Percentiles rank a stretch among this genome's conserved stretches.
phyloP scores from a whole-genome alignment of 1,139 yeast species.

The Hyphopichia buzzinii region DNA sequence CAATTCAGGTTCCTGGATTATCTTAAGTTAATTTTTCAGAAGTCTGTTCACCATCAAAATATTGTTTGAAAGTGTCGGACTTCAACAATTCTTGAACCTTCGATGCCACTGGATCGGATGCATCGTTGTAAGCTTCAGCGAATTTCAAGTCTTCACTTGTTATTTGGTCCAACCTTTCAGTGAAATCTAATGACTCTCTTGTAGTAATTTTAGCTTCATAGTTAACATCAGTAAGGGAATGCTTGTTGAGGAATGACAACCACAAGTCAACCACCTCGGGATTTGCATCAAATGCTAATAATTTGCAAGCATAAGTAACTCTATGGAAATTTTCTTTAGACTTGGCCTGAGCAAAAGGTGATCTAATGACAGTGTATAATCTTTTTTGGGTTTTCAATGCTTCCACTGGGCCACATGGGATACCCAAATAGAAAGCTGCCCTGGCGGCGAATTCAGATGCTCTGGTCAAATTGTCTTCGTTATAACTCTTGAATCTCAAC shows the following conservation, averaged over 20 bases:
- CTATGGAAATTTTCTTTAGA: constrained; percentile 93
- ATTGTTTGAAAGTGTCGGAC: constrained; percentile 51
- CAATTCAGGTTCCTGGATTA: not conserved
- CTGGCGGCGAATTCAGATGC: constrained; percentile 84
- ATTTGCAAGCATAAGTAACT: constrained; percentile 70
- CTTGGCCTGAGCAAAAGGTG: constrained; percentile 94
- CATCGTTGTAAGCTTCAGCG: constrained; percentile 36
- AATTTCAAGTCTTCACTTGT: constrained; percentile 25
- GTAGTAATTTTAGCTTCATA: constrained; percentile 71
- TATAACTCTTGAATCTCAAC: constrained; percentile 70
- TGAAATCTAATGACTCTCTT: constrained; percentile 51
- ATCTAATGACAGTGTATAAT: constrained; percentile 88
- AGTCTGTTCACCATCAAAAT: constrained; percentile 18
- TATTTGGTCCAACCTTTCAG: constrained; percentile 29
- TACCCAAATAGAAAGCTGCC: constrained; percentile 85
- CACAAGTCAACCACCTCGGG: constrained; percentile 83
- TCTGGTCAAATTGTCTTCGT: constrained; percentile 66
- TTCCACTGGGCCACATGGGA: constrained; percentile 62
- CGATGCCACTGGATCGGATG: constrained; percentile 61
- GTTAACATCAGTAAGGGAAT: constrained; percentile 79
- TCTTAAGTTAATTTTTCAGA: not conserved
- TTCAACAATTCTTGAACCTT: constrained; percentile 73
- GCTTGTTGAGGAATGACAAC: constrained; percentile 75
- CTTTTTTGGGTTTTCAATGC: constrained; percentile 67
- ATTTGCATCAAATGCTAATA: constrained; percentile 80